Conservation (phyloP, 768 basidiomycete species). For the Candolleomyces efflorescens region DNA sequence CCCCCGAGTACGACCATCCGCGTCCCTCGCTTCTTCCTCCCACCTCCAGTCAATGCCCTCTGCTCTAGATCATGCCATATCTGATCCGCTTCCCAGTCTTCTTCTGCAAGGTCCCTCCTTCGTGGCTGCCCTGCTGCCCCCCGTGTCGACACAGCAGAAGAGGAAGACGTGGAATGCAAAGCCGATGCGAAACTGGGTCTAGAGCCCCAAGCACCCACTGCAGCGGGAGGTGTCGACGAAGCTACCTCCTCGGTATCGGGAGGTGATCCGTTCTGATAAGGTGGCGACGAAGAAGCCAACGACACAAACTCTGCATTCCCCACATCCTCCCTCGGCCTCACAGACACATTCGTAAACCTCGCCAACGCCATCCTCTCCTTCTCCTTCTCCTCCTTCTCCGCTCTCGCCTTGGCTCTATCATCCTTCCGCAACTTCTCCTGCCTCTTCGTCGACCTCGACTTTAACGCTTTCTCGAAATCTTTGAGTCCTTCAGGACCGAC, state of each 20-base stretch:
- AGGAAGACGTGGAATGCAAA: conserved; percentile 59
- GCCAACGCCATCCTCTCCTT: conserved; percentile 30
- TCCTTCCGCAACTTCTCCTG: conserved; percentile 85
- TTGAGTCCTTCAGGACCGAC: conserved; percentile 73
- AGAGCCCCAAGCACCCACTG: conserved; percentile 67
- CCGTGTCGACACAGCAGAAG: conserved; percentile 26
- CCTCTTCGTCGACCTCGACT: conserved; percentile 65
- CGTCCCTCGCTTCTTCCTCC: conserved; percentile 56
- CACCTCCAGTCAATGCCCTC: conserved; percentile 34
- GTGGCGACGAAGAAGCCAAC: conserved; percentile 10
- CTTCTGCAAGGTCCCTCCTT: conserved; percentile 35
- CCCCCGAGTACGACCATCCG: conserved; percentile 72
- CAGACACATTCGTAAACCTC: conserved; percentile 5
- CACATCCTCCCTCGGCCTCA: not conserved
- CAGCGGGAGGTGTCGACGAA: conserved; percentile 4
- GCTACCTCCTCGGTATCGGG: conserved; percentile 5
- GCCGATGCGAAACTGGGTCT: conserved; percentile 77
- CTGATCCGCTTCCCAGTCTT: conserved; percentile 75
- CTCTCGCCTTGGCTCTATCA: conserved; percentile 73
- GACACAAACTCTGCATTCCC: conserved; percentile 18
- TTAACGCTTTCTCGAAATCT: conserved; percentile 81
- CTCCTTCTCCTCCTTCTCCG: conserved; percentile 76
- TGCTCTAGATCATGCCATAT: conserved; percentile 82
- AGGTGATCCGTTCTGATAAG: not conserved
- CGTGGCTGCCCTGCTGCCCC: conserved; percentile 23